These are phyloP conservation scores for Trichoderma endophyticum DNA, from an alignment of 2,329 filamentous ascomycete genomes.

Conservation along the genomic window DNA sequence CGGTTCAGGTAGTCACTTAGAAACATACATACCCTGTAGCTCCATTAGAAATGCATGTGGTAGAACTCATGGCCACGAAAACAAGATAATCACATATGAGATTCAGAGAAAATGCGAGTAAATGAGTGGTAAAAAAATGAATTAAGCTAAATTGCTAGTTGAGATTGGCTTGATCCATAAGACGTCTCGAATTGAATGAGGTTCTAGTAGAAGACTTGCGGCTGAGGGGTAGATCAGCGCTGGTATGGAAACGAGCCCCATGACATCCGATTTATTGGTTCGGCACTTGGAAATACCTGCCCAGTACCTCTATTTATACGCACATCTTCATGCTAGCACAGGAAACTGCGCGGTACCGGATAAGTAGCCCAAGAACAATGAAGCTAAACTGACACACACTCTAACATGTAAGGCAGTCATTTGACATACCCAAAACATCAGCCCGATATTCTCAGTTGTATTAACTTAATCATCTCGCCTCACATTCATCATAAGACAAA, in stretches of 20 bases:
- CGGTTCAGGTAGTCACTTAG: background rate
- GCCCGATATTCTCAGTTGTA: background rate
- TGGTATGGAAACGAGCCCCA: background rate
- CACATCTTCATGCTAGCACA: background rate
- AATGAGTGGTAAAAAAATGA: background rate
- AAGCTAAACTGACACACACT: background rate
- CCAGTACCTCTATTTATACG: background rate
- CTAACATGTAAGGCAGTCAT: background rate
- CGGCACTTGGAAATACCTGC: background rate
- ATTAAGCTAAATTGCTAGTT: background rate
- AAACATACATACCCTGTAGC: background rate
- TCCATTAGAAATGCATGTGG: background rate
- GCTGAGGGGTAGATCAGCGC: background rate
- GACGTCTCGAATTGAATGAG: background rate
- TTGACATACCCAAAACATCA: background rate
- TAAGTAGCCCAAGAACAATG: background rate
- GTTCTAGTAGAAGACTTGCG: background rate
- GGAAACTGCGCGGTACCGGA: background rate
- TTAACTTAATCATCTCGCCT: background rate
- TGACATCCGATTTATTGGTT: background rate
- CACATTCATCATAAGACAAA: background rate
- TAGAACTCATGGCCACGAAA: background rate
- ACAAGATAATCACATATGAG: background rate
- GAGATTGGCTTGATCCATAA: background rate
- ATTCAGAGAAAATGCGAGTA: background rate